Evolutionary conservation across 305 asterid species (phyloP).

Genomic region (Fraxinus floribunda): DNA sequence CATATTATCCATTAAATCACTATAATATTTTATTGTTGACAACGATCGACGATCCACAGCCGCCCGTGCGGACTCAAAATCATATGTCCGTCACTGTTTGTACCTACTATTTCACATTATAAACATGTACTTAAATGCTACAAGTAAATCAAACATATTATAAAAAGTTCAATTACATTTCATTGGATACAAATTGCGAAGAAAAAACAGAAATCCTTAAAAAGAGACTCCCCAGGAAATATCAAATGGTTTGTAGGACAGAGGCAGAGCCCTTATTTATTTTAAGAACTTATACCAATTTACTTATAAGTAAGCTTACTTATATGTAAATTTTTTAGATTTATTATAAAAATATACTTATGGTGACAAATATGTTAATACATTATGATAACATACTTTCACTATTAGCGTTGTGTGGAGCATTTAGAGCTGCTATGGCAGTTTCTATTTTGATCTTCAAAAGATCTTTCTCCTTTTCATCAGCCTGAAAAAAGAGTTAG

Average conservation of each 20-base stretch:
- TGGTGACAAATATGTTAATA: too few relatives aligned
- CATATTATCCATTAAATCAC: too few relatives aligned
- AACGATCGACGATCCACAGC: too few relatives aligned
- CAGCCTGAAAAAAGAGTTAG: not conserved
- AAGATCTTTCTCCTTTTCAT: not conserved
- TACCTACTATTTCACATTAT: too few relatives aligned
- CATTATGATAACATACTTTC: not conserved
- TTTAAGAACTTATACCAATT: not conserved
- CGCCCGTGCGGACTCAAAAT: too few relatives aligned
- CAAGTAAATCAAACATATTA: not conserved
- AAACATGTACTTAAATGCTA: not conserved
- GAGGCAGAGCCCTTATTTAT: not conserved
- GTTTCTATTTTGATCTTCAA: not conserved
- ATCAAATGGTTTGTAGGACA: not conserved
- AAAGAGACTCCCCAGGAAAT: not conserved
- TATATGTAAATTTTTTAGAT: too few relatives aligned
- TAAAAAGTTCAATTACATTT: not conserved
- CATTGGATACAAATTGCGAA: not conserved
- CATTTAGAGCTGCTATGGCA: conserved; percentile 1
- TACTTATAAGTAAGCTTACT: not conserved
- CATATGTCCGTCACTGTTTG: too few relatives aligned
- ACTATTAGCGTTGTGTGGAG: conserved; percentile 1
- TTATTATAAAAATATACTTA: too few relatives aligned
- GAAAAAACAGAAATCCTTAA: not conserved
- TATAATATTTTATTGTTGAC: too few relatives aligned